These are phyloP conservation scores for Colletotrichum karsti DNA, from an alignment of 2,329 filamentous ascomycete species.

Conservation along the genomic window DNA sequence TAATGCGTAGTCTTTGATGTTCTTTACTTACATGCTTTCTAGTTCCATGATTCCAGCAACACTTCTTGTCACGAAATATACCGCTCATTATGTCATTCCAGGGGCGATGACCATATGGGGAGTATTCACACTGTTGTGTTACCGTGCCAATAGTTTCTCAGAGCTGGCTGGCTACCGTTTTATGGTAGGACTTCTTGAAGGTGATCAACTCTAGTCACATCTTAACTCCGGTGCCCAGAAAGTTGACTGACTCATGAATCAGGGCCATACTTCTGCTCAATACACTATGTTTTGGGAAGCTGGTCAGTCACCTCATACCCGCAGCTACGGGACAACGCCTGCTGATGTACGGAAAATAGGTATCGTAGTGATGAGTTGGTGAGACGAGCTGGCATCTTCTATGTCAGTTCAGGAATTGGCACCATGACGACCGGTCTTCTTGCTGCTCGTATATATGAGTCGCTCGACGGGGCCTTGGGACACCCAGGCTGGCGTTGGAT, in stretches of 20 bases:
- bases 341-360: not conserved
- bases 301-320: not conserved
- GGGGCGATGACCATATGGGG: not conserved
- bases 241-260: too few species aligned
- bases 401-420: not conserved
- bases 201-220: too few species aligned
- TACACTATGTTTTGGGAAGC: not conserved
- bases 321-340: not conserved
- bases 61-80: not conserved
- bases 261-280: not conserved
- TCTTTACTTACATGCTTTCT: too few species aligned
- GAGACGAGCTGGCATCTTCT: not conserved
- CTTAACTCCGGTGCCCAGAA: too few species aligned
- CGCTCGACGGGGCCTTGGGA: not conserved
- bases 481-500: slow-evolving; percentile 5
- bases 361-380: not conserved
- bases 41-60: not conserved
- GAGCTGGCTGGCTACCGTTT: not conserved
- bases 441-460: not conserved
- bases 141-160: not conserved
- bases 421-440: not conserved
- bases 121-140: not conserved
- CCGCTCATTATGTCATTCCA: not conserved
- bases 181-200: not conserved
- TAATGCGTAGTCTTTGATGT: too few species aligned